Evolutionary conservation across 2,329 filamentous ascomycete genomes (phyloP), one percentile per base, ranked within the genome.

Genomic region (Colletotrichum ledebouriae): DNA sequence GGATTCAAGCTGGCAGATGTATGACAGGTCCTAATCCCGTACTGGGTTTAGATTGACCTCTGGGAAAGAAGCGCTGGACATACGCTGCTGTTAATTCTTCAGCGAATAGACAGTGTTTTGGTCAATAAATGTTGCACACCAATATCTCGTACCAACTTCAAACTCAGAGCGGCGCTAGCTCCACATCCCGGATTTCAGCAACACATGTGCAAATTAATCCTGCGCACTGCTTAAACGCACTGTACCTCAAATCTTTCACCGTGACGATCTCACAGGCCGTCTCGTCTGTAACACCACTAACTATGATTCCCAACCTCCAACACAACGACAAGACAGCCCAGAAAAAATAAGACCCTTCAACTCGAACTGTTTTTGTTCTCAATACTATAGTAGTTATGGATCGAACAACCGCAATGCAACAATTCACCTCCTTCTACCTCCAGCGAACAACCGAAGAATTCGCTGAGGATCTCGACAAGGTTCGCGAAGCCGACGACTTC

Each of bases 401-500:
- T 20, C 22, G 49, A 39, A 15, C 67, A 29, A 9, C 46, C 42
- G 20, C 39, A 12, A 57, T 55, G 3, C 56, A 67, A 50, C 80
- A 82, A 25, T 93, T 93, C 78, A 82, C 85, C 9, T 82, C 88
- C 10, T 90, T 88, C 76, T 94, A 94, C 77, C 85, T 94, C 53
- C 88, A 91, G 73, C 88, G 87, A 67, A 82, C 89, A 6, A 92
- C 92, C 0, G 82, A 84, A 58, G 92, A 94, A 76, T 89, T 94
- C 63, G 88, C 89, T 12, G 90, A 93, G 72, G 92, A 94, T 76
- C 84, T 94, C 42, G 89, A 93, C 79, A 88, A 89, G 77, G 83
- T 94, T 70, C 87, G 92, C 71, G 78, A 74, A 7, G 90, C 92
- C 10, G 87, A 89, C 73, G 92, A 94, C 78, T 94, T 94, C 80